Base-by-base conservation (phyloP, 352 stramenopile species). In the Globisporangium solare region DNA sequence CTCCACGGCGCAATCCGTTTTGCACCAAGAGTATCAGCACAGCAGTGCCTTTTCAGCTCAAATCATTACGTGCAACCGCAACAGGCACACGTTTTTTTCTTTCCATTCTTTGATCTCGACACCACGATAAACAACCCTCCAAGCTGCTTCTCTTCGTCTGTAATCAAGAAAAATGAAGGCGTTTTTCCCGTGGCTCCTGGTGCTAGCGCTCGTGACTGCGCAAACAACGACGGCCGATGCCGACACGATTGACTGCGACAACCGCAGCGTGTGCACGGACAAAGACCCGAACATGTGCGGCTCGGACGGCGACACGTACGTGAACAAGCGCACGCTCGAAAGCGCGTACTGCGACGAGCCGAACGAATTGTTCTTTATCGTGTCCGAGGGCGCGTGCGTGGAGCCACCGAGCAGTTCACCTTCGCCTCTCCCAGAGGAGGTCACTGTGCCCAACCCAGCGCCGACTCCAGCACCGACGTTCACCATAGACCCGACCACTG, bases 271-370 rank as follows among this genome's bases (percentile, higher is more conserved):
- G 14, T 79, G 71, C 42, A 47, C 64, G 11, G 56, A 45, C 11
- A 49, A 67, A 31, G 70, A 68, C 51, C 40, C 56, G n/a, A 75
- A 76, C 6, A 71, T 89, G 11, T 89, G 79, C 48, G 76, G 59
- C 17, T 84, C 79, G 11, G 66, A 87, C 54, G 71, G 73, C 27
- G 27, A 67, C 18, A 87, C 79, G 6, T 89, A 86, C 65, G 32
- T 37, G 37, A 86, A 82, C 61, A 63, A 67, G 52, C 87, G 79
- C 57, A 43, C 61, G 31, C 74, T 89, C 35, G 66, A 76, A n/a
- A 60, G 47, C 31, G 67, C 63, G 3, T 66, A 74, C 47, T 89
- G 78, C 58, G 13, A 49, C 13, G 58, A 56, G 11, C 58, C 47
- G 0, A 49, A 67, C 18, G 52, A 58, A 17, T 63, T 59, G 59